phyloP scores from a whole-genome alignment of 805 yeast genomes.

The Phaffomyces antillensis region DNA sequence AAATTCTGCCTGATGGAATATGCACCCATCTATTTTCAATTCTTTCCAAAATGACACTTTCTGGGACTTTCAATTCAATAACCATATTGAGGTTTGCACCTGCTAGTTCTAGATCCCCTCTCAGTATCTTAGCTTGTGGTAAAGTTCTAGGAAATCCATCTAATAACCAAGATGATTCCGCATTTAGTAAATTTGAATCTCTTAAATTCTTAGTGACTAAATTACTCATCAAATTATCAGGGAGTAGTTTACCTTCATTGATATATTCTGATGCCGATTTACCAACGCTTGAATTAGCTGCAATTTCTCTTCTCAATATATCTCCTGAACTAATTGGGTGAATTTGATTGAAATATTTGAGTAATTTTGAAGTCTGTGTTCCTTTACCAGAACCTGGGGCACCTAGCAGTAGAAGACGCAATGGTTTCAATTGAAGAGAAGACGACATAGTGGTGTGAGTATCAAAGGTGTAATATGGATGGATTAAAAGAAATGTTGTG shows the following conservation, averaged over 20 bases:
- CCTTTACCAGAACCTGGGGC: slow-evolving; percentile 98
- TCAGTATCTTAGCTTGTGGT: slow-evolving; percentile 60
- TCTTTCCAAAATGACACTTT: slow-evolving; percentile 69
- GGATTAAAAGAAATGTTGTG: too few relatives aligned
- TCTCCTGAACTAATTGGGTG: slow-evolving; percentile 79
- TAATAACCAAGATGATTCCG: slow-evolving; percentile 55
- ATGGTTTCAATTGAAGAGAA: slow-evolving; percentile 27
- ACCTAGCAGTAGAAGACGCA: slow-evolving; percentile 70
- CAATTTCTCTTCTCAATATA: slow-evolving; percentile 62
- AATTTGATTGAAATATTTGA: slow-evolving; percentile 45
- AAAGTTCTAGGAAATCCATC: slow-evolving; percentile 91
- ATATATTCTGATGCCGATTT: slow-evolving; percentile 49
- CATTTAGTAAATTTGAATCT: slow-evolving; percentile 34
- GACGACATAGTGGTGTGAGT: neutral
- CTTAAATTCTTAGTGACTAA: slow-evolving; percentile 47
- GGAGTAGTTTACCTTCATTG: slow-evolving; percentile 58
- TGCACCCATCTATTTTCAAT: slow-evolving; percentile 86
- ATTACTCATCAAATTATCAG: slow-evolving; percentile 61
- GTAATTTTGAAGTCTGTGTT: slow-evolving; percentile 66
- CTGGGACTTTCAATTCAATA: slow-evolving; percentile 86
- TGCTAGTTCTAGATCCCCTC: slow-evolving; percentile 31
- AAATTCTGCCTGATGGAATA: slow-evolving; percentile 75
- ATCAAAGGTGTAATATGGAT: neutral
- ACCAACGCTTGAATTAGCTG: slow-evolving; percentile 47
- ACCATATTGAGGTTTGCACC: slow-evolving; percentile 57